Evolutionary conservation across 129 eudicot species (phyloP).

Genomic region (Flaveria linearis): DNA sequence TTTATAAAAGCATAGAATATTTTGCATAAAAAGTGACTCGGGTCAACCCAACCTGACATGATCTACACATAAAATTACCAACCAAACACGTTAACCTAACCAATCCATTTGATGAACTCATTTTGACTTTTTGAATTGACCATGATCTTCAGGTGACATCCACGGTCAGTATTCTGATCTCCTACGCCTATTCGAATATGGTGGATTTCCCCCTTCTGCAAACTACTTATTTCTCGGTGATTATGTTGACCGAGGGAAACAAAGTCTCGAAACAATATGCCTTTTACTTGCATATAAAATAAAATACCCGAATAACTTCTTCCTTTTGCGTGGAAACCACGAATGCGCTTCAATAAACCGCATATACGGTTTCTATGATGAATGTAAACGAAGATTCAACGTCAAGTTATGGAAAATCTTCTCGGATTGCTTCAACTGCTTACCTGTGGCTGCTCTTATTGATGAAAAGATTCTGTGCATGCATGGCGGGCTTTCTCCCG

Average conservation of each 20-base stretch:
- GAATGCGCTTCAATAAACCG: slow-evolving; percentile 56
- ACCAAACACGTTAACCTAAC: not conserved
- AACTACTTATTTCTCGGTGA: slow-evolving; percentile 62
- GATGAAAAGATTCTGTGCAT: slow-evolving; percentile 64
- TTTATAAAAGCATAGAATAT: not conserved
- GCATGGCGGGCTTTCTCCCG: slow-evolving; percentile 76
- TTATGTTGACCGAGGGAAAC: slow-evolving; percentile 64
- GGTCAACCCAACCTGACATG: not conserved
- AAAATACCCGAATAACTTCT: slow-evolving; percentile 53
- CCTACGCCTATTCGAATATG: slow-evolving; percentile 59
- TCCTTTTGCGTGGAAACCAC: slow-evolving; percentile 52
- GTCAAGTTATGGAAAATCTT: slow-evolving; percentile 54
- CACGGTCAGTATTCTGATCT: slow-evolving; percentile 73
- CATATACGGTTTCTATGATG: slow-evolving; percentile 52
- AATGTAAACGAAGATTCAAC: slow-evolving; percentile 51
- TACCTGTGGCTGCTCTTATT: slow-evolving; percentile 59
- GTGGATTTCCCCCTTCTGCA: slow-evolving; percentile 60
- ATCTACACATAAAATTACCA: not conserved
- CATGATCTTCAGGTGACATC: slow-evolving; percentile 48
- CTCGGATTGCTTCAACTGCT: slow-evolving; percentile 52
- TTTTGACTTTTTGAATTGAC: not conserved
- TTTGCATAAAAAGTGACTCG: not conserved
- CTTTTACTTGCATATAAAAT: slow-evolving; percentile 53
- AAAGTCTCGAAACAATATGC: slow-evolving; percentile 55
- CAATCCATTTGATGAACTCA: too few species aligned